Evolutionary conservation across 345 rosid genomes (phyloP).

Genomic region (Gossypium mustelinum): DNA sequence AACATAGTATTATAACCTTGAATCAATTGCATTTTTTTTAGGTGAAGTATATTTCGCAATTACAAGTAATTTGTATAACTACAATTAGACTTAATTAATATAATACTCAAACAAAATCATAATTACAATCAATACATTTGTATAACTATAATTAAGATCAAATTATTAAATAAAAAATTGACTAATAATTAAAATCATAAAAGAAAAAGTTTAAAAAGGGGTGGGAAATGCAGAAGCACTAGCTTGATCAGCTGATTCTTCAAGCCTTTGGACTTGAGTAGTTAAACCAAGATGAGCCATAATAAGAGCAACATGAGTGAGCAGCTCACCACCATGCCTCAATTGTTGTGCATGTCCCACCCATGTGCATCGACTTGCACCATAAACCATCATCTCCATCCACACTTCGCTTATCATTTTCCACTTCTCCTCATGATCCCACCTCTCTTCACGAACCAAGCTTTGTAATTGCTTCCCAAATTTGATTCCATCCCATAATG

Average conservation of each 20-base stretch:
- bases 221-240: not conserved
- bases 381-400: slow-evolving; percentile 16
- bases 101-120: too few species aligned
- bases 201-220: not conserved
- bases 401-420: slow-evolving; percentile 15
- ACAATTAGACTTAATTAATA: too few species aligned
- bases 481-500: not conserved
- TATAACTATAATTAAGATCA: too few species aligned
- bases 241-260: not conserved
- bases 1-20: too few species aligned
- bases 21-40: too few species aligned
- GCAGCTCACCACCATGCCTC: slow-evolving; percentile 20
- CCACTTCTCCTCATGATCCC: slow-evolving; percentile 14
- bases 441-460: not conserved
- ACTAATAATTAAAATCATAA: not conserved
- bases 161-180: not conserved
- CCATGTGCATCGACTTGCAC: slow-evolving; percentile 15
- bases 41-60: too few species aligned
- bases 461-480: slow-evolving; percentile 8
- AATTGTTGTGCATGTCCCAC: slow-evolving; percentile 14
- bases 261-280: not conserved
- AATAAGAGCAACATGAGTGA: slow-evolving; percentile 18
- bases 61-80: too few species aligned
- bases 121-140: too few species aligned
- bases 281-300: slow-evolving; percentile 17